A percentile compares a stretch with the other conserved stretches of the same genome.
phyloP scores from a whole-genome alignment of 2,329 filamentous ascomycete genomes.

The Cercospora janseana region DNA sequence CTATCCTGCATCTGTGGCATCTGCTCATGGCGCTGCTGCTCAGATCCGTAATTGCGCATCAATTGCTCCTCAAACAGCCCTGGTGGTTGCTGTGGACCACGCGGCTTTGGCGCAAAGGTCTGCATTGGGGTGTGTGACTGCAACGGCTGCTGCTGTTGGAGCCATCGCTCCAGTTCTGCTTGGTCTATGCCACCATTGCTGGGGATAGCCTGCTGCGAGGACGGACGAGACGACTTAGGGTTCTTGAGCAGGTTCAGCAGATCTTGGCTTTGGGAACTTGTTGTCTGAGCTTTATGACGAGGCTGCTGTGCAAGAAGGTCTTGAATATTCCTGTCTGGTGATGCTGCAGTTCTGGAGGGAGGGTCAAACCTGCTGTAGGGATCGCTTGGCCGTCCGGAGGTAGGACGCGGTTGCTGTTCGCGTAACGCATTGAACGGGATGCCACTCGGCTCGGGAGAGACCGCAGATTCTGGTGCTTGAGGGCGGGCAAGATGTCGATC shows the following conservation, averaged over 20 bases:
- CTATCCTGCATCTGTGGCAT: conserved; percentile 27
- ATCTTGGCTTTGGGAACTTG: conserved; percentile 68
- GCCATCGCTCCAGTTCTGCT: conserved; percentile 36
- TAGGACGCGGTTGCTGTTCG: conserved; percentile 29
- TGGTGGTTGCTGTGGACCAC: conserved; percentile 35
- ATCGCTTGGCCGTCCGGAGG: conserved; percentile 24
- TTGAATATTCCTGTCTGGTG: conserved; percentile 38
- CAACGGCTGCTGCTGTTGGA: conserved; percentile 32
- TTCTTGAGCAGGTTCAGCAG: conserved; percentile 73
- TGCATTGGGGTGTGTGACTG: conserved; percentile 15
- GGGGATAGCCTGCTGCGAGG: conserved; percentile 34
- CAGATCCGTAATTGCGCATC: conserved; percentile 31
- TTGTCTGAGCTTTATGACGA: conserved; percentile 49
- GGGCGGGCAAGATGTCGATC: background rate
- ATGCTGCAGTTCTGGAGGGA: conserved; percentile 32
- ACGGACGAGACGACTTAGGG: conserved; percentile 34
- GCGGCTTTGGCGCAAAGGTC: conserved; percentile 38
- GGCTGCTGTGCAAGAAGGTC: conserved; percentile 41
- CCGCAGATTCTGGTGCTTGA: conserved; percentile 14
- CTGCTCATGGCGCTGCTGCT: conserved; percentile 23
- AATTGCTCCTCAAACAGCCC: conserved; percentile 39
- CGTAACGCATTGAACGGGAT: conserved; percentile 27
- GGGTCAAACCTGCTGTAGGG: conserved; percentile 31
- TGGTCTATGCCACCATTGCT: conserved; percentile 29
- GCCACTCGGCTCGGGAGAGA: conserved; percentile 27